These are phyloP conservation scores for Penicillium rolfsii DNA, from an alignment of 2,329 filamentous ascomycete genomes.

Conservation along the genomic window DNA sequence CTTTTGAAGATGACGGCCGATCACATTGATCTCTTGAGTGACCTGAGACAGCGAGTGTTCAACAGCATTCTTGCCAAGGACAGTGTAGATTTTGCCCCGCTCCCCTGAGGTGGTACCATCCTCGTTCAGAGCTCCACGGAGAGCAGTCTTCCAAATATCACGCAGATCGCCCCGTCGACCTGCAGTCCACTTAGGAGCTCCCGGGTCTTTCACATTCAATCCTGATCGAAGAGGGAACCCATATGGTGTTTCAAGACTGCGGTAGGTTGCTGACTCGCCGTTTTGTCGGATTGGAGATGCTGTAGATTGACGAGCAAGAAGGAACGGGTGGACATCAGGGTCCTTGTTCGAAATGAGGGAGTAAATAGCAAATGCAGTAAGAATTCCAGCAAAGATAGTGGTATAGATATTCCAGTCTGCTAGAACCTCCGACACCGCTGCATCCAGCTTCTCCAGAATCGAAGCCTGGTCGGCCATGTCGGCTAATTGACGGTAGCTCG, in stretches of 20 bases:
- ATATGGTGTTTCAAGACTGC: conserved; percentile 82
- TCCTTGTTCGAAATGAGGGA: conserved; percentile 72
- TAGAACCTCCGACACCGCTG: conserved; percentile 68
- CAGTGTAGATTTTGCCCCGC: conserved; percentile 73
- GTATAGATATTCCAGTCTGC: conserved; percentile 83
- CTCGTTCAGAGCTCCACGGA: conserved; percentile 65
- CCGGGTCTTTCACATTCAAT: conserved; percentile 78
- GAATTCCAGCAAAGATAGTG: conserved; percentile 68
- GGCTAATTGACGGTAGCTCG: conserved; percentile 13
- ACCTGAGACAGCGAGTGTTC: conserved; percentile 75
- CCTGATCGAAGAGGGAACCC: conserved; percentile 78
- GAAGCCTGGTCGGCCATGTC: conserved; percentile 52
- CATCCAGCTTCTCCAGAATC: conserved; percentile 70
- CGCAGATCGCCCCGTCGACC: conserved; percentile 87
- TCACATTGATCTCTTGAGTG: conserved; percentile 82
- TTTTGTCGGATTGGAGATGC: conserved; percentile 78
- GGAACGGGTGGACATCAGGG: conserved; percentile 87
- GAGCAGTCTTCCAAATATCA: conserved; percentile 82
- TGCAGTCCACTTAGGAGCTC: conserved; percentile 77
- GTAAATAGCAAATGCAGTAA: conserved; percentile 71
- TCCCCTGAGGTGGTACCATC: conserved; percentile 64
- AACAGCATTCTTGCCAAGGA: conserved; percentile 73
- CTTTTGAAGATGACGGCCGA: conserved; percentile 76
- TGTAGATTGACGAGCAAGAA: conserved; percentile 82
- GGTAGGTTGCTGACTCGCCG: conserved; percentile 82